Conservation (phyloP, 2,329 filamentous ascomycete genomes). For the Hymenoscyphus scutula region DNA sequence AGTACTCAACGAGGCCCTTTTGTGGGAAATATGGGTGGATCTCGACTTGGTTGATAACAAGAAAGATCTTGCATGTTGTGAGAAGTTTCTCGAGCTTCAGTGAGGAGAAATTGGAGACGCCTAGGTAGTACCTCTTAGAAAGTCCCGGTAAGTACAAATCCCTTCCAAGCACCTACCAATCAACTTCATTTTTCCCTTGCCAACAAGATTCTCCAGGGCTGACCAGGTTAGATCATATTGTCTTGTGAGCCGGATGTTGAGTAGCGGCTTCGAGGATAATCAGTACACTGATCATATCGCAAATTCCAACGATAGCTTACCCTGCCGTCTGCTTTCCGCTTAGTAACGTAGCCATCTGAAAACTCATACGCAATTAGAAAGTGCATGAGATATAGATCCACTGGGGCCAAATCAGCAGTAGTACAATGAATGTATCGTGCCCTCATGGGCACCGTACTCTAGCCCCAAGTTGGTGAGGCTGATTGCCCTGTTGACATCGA, state of each 20-base stretch:
- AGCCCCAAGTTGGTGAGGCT: neutral
- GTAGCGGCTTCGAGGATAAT: neutral
- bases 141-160: neutral
- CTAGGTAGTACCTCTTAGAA: neutral
- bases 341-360: neutral
- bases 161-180: neutral
- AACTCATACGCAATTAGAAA: neutral
- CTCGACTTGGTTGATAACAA: neutral
- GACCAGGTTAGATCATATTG: neutral
- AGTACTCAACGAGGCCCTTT: neutral
- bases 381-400: neutral
- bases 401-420: neutral
- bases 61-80: neutral
- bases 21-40: neutral
- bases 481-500: neutral
- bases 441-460: neutral
- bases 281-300: neutral
- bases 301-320: neutral
- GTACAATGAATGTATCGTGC: neutral
- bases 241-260: neutral
- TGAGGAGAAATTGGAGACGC: neutral
- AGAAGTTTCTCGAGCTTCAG: neutral
- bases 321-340: neutral
- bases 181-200: neutral
- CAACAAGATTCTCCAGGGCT: neutral